Conservation (phyloP, 129 eudicot species). For the Kitagawia praeruptora region DNA sequence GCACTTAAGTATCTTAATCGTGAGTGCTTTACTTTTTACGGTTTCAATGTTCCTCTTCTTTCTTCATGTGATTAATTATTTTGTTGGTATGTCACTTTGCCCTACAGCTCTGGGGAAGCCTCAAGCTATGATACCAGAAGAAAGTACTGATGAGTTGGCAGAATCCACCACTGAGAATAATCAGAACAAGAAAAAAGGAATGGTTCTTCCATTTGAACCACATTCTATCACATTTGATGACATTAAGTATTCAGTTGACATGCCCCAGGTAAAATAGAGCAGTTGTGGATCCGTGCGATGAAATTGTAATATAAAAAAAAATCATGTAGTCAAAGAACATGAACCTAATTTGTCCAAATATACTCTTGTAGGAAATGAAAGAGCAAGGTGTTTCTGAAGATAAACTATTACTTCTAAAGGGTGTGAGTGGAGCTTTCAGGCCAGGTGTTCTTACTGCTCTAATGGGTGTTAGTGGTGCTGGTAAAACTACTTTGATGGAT, state of each 20-base stretch:
- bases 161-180: conserved; percentile 21
- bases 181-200: conserved; percentile 49
- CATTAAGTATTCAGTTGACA: conserved; percentile 67
- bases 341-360: neutral
- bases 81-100: neutral
- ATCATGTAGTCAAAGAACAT: neutral
- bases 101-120: conserved; percentile 45
- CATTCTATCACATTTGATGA: conserved; percentile 67
- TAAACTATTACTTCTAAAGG: conserved; percentile 50
- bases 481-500: conserved; percentile 87
- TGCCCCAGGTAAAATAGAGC: conserved; percentile 53
- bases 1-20: conserved; percentile 47
- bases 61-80: neutral
- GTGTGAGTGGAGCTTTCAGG: conserved; percentile 66
- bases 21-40: conserved; percentile 25
- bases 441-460: conserved; percentile 80
- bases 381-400: conserved; percentile 52
- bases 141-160: neutral
- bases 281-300: neutral
- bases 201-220: conserved; percentile 89
- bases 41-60: neutral
- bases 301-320: conserved; percentile 29
- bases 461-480: conserved; percentile 95
- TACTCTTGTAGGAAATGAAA: conserved; percentile 56
- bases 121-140: conserved; percentile 32